Evolutionary conservation across 2,329 filamentous ascomycete genomes (phyloP), one percentile per base, ranked within the genome.

Genomic region (Chaetomium sp.): DNA sequence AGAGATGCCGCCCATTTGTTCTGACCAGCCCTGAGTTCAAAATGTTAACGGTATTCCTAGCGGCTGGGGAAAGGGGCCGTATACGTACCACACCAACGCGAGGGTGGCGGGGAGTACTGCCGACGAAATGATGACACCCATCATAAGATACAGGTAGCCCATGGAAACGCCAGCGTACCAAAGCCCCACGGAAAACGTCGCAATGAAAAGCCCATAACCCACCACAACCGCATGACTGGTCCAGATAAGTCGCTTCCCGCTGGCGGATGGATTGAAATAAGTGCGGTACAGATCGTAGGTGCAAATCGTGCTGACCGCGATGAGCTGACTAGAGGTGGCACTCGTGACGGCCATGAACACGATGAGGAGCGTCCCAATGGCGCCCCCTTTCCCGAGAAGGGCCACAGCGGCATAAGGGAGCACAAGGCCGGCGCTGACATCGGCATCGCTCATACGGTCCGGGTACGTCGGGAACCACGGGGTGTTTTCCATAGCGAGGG

Each of bases 311-410:
- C 88, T 92, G 1, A 95, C 89, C 2, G 91, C 89, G 56, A 96
- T 92, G 5, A 95, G 75, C 68, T 95, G 88, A 0, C 89, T 86
- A 1, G 87, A 91, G 60, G 87, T 88, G 0, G 90, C 88, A 1
- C 84, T 89, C 0, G 91, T 95, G 27, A 95, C 90, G 27, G 91
- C 91, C 84, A 95, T 89, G 75, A 95, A 95, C 53, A 95, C 80
- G 61, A 95, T 84, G 9, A 96, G 74, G 1, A 95, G 78, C 0
- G 88, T 90, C 0, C 84, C 88, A 1, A 85, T 82, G 1, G 90
- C 91, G 49, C 91, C 91, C 3, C 89, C 88, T 63, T 85, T 85
- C 1, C 91, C 91, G 6, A 96, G 79, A 7, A 96, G 72, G 0
- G 88, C 89, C 4, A 95, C 88, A 0, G 91, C 88, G 0, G 89